Base-by-base conservation (phyloP, 495 filamentous ascomycete genomes). In the Ramalina peruviana region DNA sequence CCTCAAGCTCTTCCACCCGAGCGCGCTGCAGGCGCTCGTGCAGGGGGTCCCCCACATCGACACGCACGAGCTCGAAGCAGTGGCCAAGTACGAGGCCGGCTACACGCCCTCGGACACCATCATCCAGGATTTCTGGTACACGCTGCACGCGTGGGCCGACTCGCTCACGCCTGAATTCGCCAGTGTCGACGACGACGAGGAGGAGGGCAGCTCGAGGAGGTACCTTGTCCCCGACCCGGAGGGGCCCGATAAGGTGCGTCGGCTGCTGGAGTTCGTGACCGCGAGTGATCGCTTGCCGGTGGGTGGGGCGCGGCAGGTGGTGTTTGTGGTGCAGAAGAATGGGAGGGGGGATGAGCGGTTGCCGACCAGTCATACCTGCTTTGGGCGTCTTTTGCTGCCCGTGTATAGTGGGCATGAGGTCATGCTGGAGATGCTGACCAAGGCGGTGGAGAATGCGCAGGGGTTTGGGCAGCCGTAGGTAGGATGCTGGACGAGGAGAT, bases 181-280 rank as follows among this genome's bases (percentile, higher is more conserved):
- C 16, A 23, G 1, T 6, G 21, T 23, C 5, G 17, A 17, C 16
- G 16, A 72, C 49, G 56, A 61, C 7, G 19, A 20, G 19, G 19
- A 20, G 19, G 19, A 20, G 19, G 19, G 19, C 19, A 94, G 80
- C 60, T 70, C 80, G 3, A 55, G 59, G 19, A 19, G 45, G 13
- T 36, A 50, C n/a, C 19, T 51, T 10, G 45, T 36, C 6, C 26
- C 45, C 6, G 26, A 26, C 6, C 21, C 33, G 1, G 26, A 20
- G 11, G 45, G 45, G 30, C 69, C 82, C n/a, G 72, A 73, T 43
- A 78, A 81, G 68, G 81, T 81, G 58, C 72, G 77, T 30, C 73
- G 73, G 58, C 68, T 98, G 43, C 70, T 98, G 48, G 88, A 96
- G 62, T 98, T 98, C 55, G 89, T 97, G 20, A 98, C 92, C 20